Evolutionary conservation across 371 early-diverging fungal species (phyloP).

Genomic region (Zopfochytrium polystomum): DNA sequence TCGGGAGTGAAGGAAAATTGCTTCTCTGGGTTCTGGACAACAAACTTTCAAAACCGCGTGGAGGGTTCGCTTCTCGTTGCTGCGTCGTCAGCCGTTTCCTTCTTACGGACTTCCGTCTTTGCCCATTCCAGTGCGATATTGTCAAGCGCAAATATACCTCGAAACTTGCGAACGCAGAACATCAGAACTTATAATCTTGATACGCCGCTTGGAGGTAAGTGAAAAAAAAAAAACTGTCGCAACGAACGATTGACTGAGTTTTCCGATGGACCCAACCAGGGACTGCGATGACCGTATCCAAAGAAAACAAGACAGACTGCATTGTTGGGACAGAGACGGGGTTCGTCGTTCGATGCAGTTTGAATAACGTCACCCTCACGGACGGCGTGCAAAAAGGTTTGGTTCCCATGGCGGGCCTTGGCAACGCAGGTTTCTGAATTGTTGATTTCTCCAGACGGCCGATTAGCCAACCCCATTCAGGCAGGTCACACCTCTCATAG

Average conservation of each 20-base stretch:
- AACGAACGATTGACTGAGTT: neutral
- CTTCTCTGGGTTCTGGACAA: conserved; percentile 35
- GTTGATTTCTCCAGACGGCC: neutral
- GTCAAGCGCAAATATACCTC: conserved; percentile 28
- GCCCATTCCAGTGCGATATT: conserved; percentile 26
- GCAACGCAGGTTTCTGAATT: neutral
- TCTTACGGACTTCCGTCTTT: too few relatives aligned
- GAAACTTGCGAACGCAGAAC: conserved; percentile 7
- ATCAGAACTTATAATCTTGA: conserved; percentile 10
- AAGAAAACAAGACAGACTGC: conserved; percentile 26
- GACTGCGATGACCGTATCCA: conserved; percentile 25
- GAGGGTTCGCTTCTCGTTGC: too few relatives aligned
- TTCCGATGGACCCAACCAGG: neutral
- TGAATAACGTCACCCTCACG: neutral
- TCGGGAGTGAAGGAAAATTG: conserved; percentile 43
- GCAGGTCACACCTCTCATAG: conserved; percentile 36
- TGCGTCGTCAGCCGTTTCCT: too few relatives aligned
- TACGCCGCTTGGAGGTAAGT: conserved; percentile 29
- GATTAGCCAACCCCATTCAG: conserved; percentile 31
- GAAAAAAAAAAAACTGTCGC: neutral
- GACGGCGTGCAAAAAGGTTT: neutral
- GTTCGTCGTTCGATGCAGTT: conserved; percentile 34
- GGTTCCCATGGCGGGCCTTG: neutral
- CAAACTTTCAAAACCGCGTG: conserved; percentile 18
- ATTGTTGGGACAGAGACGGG: conserved; percentile 43